Base-by-base conservation (phyloP, 1,139 yeast species). In the Kluyveromyces sp. region DNA sequence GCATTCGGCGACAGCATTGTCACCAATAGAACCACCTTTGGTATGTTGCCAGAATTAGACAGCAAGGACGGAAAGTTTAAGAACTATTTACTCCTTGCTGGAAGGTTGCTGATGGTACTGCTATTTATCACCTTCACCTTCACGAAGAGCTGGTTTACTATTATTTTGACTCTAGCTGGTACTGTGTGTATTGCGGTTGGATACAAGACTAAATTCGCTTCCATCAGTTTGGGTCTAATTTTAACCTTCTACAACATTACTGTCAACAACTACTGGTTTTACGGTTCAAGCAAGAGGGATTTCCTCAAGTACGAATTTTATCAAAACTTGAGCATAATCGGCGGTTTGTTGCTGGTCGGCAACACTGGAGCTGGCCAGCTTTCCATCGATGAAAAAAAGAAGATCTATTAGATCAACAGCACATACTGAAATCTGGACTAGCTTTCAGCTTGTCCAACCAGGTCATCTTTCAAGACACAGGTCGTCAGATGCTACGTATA, bases 281-380 rank as follows among this genome's bases (percentile, higher is more conserved):
- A 78, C 61, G 74, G 76, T 39, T 64, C 78, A 42, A 75, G 74
- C 49, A 78, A 83, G 66, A 80, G 96, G 60, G 98, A 92, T 67
- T 86, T 82, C 66, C 71, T 88, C 64, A 85, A 87, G 64, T 92
- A 89, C 65, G 97, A 88, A 64, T 87, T 86, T 65, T 92, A 86
- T 75, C 98, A 92, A 69, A 87, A 95, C 36, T 74, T 92, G 60
- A 83, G 95, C 48, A 92, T 92, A 63, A 92, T 92, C 46, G 98
- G 98, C 44, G 98, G 97, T 1, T 76, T 92, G 53, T 69, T 92
- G 51, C 71, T 92, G 56, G 85, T 94, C 52, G 96, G 87, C 52
- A 87, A 85, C 67, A 87, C 96, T 7, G 98, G 98, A 52, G 97
- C 98, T 35, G 98, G 98, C 41, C 94, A 86, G 57, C 73, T 89